Evolutionary conservation across 2,329 filamentous ascomycete genomes (phyloP).

Genomic region (Claviceps africana): DNA sequence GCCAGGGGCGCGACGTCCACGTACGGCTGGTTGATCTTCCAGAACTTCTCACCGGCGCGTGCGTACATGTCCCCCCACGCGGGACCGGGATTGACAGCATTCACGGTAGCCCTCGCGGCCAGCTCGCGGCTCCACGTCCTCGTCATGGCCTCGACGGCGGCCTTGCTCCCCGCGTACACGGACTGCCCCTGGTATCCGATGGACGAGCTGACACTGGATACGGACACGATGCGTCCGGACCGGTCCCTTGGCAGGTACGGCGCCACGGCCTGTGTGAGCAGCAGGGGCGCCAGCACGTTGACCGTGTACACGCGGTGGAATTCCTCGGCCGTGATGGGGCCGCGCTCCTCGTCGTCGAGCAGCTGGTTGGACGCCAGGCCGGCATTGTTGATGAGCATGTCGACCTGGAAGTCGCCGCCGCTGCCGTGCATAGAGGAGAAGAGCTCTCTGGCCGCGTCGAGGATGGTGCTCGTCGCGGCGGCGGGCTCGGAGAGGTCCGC

Average conservation of each 20-base stretch:
- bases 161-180: slow-evolving; percentile 45
- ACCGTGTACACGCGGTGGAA: slow-evolving; percentile 62
- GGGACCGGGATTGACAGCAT: slow-evolving; percentile 43
- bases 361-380: slow-evolving; percentile 54
- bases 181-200: slow-evolving; percentile 40
- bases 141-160: slow-evolving; percentile 45
- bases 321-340: slow-evolving; percentile 42
- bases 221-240: slow-evolving; percentile 43
- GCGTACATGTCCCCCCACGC: slow-evolving; percentile 40
- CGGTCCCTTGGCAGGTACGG: slow-evolving; percentile 56
- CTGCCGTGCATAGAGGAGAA: slow-evolving; percentile 12
- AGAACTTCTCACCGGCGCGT: slow-evolving; percentile 19
- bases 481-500: slow-evolving; percentile 16
- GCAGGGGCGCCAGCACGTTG: slow-evolving; percentile 69
- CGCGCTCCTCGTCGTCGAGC: slow-evolving; percentile 38
- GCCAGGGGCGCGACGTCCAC: slow-evolving; percentile 22
- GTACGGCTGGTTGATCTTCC: slow-evolving; percentile 25
- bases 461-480: slow-evolving; percentile 14
- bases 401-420: slow-evolving; percentile 32
- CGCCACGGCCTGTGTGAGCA: slow-evolving; percentile 59
- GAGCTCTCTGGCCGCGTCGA: slow-evolving; percentile 16
- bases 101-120: slow-evolving; percentile 37
- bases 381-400: slow-evolving; percentile 82
- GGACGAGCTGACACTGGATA: slow-evolving; percentile 40
- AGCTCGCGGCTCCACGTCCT: slow-evolving; percentile 45